Percentiles rank a stretch among this genome's conserved stretches.
Conservation (phyloP, 345 rosid genomes). For the Acer yangbiense region DNA sequence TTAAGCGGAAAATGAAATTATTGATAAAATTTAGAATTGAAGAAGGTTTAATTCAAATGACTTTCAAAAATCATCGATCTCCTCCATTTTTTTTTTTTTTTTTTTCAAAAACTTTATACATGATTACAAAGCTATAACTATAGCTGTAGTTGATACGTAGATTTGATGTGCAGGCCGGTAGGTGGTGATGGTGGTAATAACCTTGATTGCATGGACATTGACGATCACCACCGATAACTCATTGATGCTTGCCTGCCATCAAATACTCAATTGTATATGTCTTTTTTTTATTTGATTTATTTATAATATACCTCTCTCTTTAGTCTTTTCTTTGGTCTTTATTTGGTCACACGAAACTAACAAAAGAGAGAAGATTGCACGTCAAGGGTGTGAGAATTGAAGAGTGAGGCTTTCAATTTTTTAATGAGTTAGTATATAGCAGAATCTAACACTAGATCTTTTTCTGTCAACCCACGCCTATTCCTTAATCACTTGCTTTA, state of each 20-base stretch:
- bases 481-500: too few relatives aligned
- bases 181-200: neutral
- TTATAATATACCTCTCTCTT: slow-evolving; percentile 20
- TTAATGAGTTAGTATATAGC: slow-evolving; percentile 18
- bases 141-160: neutral
- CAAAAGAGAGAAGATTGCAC: slow-evolving; percentile 6
- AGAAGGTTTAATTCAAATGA: neutral
- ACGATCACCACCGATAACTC: neutral
- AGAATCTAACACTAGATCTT: slow-evolving; percentile 44
- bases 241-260: neutral
- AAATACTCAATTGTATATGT: neutral
- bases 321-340: too few relatives aligned
- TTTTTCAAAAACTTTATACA: neutral
- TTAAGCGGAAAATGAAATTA: neutral
- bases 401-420: slow-evolving; percentile 29
- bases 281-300: neutral
- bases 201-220: neutral
- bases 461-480: neutral
- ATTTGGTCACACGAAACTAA: slow-evolving; percentile 27
- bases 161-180: neutral
- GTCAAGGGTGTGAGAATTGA: neutral
- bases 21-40: neutral
- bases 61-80: neutral
- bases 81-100: neutral
- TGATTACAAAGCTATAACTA: neutral